Conservation (phyloP, 257 asterid genomes). For the Scutellaria barbata region DNA sequence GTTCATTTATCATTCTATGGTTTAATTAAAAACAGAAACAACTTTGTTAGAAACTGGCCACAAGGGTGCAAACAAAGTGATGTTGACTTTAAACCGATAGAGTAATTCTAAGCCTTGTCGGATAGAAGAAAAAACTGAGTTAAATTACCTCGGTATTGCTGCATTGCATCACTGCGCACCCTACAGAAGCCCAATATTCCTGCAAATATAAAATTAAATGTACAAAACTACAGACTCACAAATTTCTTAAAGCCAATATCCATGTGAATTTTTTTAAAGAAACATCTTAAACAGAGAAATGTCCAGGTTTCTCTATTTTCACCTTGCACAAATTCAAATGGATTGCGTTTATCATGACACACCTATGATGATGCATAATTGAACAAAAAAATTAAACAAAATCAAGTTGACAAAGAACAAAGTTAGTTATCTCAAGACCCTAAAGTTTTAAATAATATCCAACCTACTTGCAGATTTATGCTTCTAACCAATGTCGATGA, state of each 20-base stretch:
- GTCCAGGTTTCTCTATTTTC: not conserved
- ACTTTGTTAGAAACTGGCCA: not conserved
- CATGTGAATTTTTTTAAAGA: not conserved
- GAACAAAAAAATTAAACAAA: not conserved
- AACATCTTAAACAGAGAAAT: not conserved
- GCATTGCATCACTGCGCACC: slow-evolving; percentile 98
- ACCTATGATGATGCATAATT: not conserved
- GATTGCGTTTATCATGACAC: not conserved
- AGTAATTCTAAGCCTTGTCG: not conserved
- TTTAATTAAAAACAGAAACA: not conserved
- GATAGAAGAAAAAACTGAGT: not conserved
- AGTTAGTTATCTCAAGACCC: not conserved
- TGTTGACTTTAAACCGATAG: not conserved
- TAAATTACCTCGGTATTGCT: slow-evolving; percentile 90
- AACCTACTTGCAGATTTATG: not conserved
- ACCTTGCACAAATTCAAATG: not conserved
- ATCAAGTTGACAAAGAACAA: not conserved
- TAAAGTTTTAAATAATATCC: not conserved
- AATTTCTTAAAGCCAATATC: not conserved
- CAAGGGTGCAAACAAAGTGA: not conserved
- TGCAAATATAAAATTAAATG: slow-evolving; percentile 37
- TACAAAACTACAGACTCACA: not conserved
- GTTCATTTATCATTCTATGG: not conserved
- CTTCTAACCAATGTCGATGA: not conserved
- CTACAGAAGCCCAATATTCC: slow-evolving; percentile 99